Base-by-base conservation (phyloP, 805 yeast species). In the Teunomyces pallodes region DNA sequence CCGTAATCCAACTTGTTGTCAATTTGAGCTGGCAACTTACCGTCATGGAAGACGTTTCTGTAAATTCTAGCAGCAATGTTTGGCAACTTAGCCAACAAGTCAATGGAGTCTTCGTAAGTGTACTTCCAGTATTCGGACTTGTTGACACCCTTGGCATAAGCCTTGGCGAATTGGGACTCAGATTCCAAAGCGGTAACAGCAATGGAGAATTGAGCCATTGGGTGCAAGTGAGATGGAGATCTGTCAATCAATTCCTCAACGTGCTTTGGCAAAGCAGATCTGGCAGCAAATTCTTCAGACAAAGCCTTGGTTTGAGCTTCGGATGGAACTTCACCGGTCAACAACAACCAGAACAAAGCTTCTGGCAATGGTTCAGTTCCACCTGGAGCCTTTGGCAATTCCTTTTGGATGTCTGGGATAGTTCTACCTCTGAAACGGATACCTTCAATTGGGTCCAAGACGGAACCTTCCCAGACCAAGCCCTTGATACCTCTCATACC, bases 401-500 rank as follows among this genome's bases (percentile, higher is more conserved):
- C 67, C 50, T 69, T 62, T 68, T 84, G 91, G 66, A 87, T 82
- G 55, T 86, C 87, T 55, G 82, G 77, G 56, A 86, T 87, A 50
- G 91, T 83, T 65, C 76, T 74, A 49, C 90, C 90, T 69, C 87
- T 87, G 77, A 87, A 87, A 48, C 84, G 80, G 62, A 87, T 87
- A 32, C 94, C 94, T 60, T 80, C 82, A 46, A 81, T 74, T 46
- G 92, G 84, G 64, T 87, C 92, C 56, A 87, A 80, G 40, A 80
- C 82, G 10, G 91, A 84, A 47, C 90, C 84, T 62, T 86, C 90
- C 94, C 94, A 87, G 48, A 85, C 82, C 63, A 87, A 74, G 45
- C 86, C 80, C 64, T 79, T 79, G 65, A 83, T 77, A 46, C 91
- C 91, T 64, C 92, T 78, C 92, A 87, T 87, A 53, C 94, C 92